Base-by-base conservation (phyloP, 2,329 filamentous ascomycete species). In the Colletotrichum sp. region DNA sequence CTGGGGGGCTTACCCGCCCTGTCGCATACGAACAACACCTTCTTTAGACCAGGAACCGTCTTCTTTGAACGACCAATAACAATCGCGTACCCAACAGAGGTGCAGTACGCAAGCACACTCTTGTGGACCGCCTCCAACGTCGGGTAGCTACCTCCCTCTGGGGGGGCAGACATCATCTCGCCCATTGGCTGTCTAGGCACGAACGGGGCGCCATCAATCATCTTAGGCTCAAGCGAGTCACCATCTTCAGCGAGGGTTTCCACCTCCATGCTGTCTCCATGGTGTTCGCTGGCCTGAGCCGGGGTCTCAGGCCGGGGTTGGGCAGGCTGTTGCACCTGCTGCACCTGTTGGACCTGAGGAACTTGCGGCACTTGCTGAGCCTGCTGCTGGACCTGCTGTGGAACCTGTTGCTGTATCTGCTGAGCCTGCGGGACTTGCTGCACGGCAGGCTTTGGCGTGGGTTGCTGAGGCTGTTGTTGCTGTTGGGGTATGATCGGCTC, bases 61-160 rank as follows among this genome's bases (percentile, higher is more conserved):
- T 93, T 93, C 82, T 94, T 94, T 0, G 92, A 93, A 44, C 92
- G 87, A 3, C 92, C 92, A 81, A 94, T 94, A 76, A 94, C 92
- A 68, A 93, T 92, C 9, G 92, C 92, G 82, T 93, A 94, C 63
- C 92, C 92, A 59, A 93, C 92, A 18, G 91, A 92, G 0, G 92
- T 92, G 80, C 92, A 93, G 80, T 93, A 93, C n/a, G 88, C 86
- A 73, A 93, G 84, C 21, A 93, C 92, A 34, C 90, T 90, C 81
- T 92, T 91, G 80, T 93, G 92, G 10, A 94, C 89, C 9, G 91
- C 91, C 77, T 94, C 92, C 30, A 94, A 86, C 3, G 91, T 93
- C 3, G 91, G 88, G 78, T 91, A 94, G 79, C 90, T 93, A 21
- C 91, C 91, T 8, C 92, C 92, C 79, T 93, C 90, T 2, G 92